Percentiles rank a stretch among this genome's conserved stretches.
These are phyloP conservation scores for Fraxinus xanthoxyloides DNA, from an alignment of 305 asterid genomes.

Conservation along the genomic window DNA sequence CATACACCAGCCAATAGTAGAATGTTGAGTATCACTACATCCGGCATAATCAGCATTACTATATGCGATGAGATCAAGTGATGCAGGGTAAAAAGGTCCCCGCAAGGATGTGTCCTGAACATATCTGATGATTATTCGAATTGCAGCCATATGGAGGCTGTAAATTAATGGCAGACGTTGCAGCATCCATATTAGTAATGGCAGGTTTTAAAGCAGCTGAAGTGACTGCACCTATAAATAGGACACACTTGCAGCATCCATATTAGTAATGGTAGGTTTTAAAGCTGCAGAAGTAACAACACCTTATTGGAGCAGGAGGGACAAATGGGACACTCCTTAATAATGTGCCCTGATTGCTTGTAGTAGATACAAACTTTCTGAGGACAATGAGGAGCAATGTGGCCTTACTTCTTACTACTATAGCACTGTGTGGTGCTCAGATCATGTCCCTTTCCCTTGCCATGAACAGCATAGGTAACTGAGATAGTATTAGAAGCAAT, in stretches of 20 bases:
- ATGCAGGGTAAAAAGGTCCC: neutral
- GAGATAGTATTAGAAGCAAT: neutral
- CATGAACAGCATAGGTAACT: neutral
- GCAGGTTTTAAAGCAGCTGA: neutral
- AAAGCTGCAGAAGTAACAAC: neutral
- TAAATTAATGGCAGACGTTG: neutral
- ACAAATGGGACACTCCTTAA: neutral
- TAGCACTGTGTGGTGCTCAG: constrained; percentile 7
- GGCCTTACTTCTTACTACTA: neutral
- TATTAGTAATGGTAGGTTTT: neutral
- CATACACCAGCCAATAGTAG: neutral
- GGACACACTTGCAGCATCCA: neutral
- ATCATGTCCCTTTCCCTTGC: neutral
- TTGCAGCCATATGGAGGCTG: neutral
- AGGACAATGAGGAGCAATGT: neutral
- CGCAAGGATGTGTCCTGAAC: neutral
- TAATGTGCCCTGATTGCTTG: neutral
- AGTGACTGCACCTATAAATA: neutral
- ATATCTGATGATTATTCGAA: neutral
- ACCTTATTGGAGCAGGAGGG: neutral
- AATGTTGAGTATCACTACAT: neutral
- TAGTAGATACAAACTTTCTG: neutral
- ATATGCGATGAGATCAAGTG: neutral
- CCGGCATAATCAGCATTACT: neutral
- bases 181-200: neutral